A percentile compares a stretch with the other conserved stretches of the same genome.
Conservation (phyloP, 2,329 filamentous ascomycete species). For the Xylaria sp. region DNA sequence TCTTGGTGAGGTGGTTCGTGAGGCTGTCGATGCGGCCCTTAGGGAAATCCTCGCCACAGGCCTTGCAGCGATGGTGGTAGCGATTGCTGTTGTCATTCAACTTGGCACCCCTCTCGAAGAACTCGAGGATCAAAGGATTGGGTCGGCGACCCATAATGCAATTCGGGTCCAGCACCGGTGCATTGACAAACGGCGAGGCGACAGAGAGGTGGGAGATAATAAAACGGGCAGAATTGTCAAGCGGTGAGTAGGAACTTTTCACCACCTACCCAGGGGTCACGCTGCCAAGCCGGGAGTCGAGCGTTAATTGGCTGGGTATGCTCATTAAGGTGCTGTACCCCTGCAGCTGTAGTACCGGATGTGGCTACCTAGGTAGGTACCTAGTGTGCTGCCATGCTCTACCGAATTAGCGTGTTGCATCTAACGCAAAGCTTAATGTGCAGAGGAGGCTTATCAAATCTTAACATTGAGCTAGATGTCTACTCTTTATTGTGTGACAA, state of each 20-base stretch:
- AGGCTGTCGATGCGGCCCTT: conserved; percentile 89
- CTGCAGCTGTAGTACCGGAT: too few relatives aligned
- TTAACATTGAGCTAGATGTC: too few relatives aligned
- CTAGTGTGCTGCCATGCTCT: too few relatives aligned
- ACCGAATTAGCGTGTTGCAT: too few relatives aligned
- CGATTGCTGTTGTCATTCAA: conserved; percentile 90
- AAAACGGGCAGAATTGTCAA: conserved; percentile 49
- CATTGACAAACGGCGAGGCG: conserved; percentile 14
- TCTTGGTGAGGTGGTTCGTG: conserved; percentile 83
- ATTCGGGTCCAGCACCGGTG: conserved; percentile 33
- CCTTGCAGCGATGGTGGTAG: conserved; percentile 90
- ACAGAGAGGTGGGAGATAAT: conserved; percentile 41
- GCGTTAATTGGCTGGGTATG: background rate
- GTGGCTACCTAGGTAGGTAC: too few relatives aligned
- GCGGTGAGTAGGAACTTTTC: conserved; percentile 47
- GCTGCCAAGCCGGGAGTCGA: background rate
- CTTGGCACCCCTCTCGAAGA: conserved; percentile 88
- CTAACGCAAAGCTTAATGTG: too few relatives aligned
- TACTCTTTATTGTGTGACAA: too few relatives aligned
- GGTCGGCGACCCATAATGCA: conserved; percentile 81
- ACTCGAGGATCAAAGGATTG: conserved; percentile 85
- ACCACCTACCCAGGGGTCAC: conserved; percentile 35
- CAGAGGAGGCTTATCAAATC: too few relatives aligned
- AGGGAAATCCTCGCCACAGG: conserved; percentile 87
- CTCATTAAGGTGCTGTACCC: too few relatives aligned